These are phyloP conservation scores for Inonotus obliquus DNA, from an alignment of 1,284 basidiomycete genomes.

Conservation along the genomic window DNA sequence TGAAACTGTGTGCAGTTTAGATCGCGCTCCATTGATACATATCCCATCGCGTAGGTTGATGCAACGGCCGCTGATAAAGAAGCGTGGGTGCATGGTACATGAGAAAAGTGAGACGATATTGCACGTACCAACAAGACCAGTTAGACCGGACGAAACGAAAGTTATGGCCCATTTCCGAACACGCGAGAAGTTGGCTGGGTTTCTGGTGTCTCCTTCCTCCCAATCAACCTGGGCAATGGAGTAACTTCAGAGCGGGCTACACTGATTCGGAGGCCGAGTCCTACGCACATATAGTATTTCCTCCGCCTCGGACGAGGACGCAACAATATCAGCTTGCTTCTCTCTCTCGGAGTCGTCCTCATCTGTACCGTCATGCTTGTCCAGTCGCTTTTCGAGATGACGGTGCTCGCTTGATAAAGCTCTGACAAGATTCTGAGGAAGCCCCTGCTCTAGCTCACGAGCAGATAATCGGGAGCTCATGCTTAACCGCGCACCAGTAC, in stretches of 20 bases:
- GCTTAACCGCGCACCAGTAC: conserved; percentile 29
- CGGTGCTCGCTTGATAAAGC: conserved; percentile 3
- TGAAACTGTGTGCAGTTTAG: conserved; percentile 54
- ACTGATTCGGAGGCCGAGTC: background rate
- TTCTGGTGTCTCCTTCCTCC: conserved; percentile 41
- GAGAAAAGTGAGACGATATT: conserved; percentile 23
- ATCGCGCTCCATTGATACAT: conserved; percentile 59
- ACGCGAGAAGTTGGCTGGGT: conserved; percentile 50
- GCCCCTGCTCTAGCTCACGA: conserved; percentile 25
- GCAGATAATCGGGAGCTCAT: conserved; percentile 24
- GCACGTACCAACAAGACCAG: conserved; percentile 44
- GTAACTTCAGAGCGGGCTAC: background rate
- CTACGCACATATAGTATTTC: conserved; percentile 30
- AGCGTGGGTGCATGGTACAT: conserved; percentile 20
- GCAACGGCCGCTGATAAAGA: conserved; percentile 41
- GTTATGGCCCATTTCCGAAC: conserved; percentile 58
- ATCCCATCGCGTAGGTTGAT: conserved; percentile 55
- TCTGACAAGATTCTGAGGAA: conserved; percentile 24
- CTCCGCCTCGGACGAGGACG: background rate
- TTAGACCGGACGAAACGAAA: conserved; percentile 51
- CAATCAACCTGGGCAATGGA: conserved; percentile 48
- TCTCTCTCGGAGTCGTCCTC: conserved; percentile 21
- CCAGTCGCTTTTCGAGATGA: background rate
- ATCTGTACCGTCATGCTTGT: conserved; percentile 1
- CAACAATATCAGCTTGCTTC: conserved; percentile 22